Conservation (phyloP, 2,329 filamentous ascomycete species). For the Fusarium drepaniforme region DNA sequence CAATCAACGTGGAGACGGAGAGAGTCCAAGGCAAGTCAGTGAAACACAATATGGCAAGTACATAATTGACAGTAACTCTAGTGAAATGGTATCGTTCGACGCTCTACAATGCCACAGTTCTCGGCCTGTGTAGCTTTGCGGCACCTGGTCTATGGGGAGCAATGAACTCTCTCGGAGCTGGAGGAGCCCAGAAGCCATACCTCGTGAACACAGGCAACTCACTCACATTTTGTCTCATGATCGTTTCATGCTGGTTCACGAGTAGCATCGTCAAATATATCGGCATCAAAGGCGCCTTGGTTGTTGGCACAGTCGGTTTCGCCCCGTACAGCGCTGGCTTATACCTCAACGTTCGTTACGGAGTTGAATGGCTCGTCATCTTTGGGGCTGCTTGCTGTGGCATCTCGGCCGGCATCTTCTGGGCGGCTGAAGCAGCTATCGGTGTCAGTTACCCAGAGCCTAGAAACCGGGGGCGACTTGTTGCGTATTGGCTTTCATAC, state of each 20-base stretch:
- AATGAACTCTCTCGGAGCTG: constrained; percentile 43
- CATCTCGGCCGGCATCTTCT: neutral
- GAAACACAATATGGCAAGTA: no score
- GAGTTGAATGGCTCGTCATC: neutral
- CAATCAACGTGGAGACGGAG: neutral
- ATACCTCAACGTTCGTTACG: neutral
- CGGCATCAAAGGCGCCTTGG: constrained; percentile 49
- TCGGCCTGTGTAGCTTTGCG: neutral
- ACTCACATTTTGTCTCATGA: constrained; percentile 59
- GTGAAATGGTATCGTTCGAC: neutral
- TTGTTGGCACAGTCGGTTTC: constrained; percentile 57
- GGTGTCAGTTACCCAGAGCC: neutral
- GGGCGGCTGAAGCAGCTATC: neutral
- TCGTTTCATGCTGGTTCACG: constrained; percentile 63
- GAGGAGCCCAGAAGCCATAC: constrained; percentile 69
- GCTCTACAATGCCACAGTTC: neutral
- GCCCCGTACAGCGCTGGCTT: constrained; percentile 13
- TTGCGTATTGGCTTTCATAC: neutral
- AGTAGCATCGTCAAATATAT: constrained; percentile 32
- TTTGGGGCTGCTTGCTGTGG: neutral
- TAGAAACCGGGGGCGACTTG: neutral
- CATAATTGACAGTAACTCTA: neutral
- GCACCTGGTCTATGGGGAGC: constrained; percentile 36
- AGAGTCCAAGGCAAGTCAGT: neutral
- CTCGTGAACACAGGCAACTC: constrained; percentile 72